Conservation (phyloP, 768 basidiomycete species). For the Hypsizygus marmoreus region DNA sequence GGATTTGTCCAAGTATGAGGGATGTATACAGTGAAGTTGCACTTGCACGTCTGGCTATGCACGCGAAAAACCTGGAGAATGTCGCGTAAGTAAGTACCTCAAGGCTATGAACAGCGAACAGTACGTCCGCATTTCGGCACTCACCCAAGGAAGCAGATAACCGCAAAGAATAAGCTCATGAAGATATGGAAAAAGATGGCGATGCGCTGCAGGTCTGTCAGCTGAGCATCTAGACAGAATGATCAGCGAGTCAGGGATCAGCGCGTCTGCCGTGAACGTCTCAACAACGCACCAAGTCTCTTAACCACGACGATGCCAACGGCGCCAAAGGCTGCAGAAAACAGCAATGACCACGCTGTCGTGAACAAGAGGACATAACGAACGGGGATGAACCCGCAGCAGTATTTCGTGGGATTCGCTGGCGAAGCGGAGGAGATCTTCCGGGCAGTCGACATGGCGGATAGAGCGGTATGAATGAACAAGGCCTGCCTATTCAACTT, state of each 20-base stretch:
- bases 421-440: background rate
- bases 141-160: conserved; percentile 21
- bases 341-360: conserved; percentile 8
- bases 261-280: too few species aligned
- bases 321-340: conserved; percentile 12
- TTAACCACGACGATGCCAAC: conserved; percentile 11
- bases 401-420: conserved; percentile 11
- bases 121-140: background rate
- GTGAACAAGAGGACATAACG: conserved; percentile 8
- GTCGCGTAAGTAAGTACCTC: too few species aligned
- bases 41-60: conserved; percentile 7
- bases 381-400: conserved; percentile 4
- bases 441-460: conserved; percentile 2
- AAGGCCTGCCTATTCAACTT: conserved; percentile 19
- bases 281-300: conserved; percentile 7
- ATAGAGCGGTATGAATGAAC: conserved; percentile 12
- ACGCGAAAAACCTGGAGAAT: conserved; percentile 18
- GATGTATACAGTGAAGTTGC: conserved; percentile 19
- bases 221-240: conserved; percentile 15
- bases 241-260: too few species aligned
- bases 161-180: conserved; percentile 14
- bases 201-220: conserved; percentile 19
- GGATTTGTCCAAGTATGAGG: conserved; percentile 26
- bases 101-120: too few species aligned
- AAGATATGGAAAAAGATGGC: conserved; percentile 22